These are phyloP conservation scores for Volvox carteri DNA, from an alignment of 163 green algal species.

Conservation along the genomic window DNA sequence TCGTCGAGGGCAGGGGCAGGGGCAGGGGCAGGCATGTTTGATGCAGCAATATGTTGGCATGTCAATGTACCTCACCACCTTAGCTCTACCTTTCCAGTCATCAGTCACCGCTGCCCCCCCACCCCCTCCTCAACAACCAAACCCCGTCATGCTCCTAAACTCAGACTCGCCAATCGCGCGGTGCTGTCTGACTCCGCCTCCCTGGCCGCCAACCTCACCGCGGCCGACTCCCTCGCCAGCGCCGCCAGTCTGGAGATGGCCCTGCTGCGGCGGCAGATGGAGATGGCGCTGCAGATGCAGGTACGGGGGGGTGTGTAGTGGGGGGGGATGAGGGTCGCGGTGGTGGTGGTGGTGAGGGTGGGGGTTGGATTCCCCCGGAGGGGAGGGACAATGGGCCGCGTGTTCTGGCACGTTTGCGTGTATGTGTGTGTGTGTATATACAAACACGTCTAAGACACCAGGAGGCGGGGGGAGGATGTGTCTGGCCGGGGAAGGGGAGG, in stretches of 20 bases:
- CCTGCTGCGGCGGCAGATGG: constrained; percentile 28
- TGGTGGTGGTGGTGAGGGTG: not conserved
- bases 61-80: not conserved
- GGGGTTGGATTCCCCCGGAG: too few species aligned
- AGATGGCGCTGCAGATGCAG: constrained; percentile 39
- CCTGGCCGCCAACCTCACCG: constrained; percentile 6
- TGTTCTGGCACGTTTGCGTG: too few species aligned
- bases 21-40: not conserved
- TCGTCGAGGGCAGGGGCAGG: not conserved
- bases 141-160: not conserved
- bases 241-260: not conserved
- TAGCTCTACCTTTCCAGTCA: too few species aligned
- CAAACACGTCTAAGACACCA: too few species aligned
- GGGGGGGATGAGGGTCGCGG: not conserved
- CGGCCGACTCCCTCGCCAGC: not conserved
- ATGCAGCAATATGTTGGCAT: not conserved
- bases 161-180: constrained; percentile 20
- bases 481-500: too few species aligned
- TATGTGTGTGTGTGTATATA: too few species aligned
- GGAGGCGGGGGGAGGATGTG: too few species aligned
- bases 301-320: too few species aligned
- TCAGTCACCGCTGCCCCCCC: too few species aligned
- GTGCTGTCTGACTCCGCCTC: constrained; percentile 12
- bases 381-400: too few species aligned
- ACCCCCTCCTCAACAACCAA: not conserved